Base-by-base conservation (phyloP, 345 rosid species). In the Hypericum perforatum region DNA sequence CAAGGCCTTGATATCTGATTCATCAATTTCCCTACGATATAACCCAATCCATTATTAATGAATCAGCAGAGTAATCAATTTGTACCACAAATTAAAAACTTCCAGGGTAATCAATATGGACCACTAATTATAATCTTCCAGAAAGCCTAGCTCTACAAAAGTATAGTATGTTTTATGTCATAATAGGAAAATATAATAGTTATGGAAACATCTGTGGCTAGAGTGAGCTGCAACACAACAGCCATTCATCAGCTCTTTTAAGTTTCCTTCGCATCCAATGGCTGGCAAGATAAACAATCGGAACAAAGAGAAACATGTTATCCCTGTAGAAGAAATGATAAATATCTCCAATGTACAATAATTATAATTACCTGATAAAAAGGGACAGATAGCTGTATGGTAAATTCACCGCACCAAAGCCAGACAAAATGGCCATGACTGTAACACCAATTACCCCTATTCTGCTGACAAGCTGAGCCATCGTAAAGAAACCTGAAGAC, bases 371-470 rank as follows among this genome's bases (percentile, higher is more conserved):
- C 96, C 98, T 83, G 48, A 92, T 88, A 74, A 92, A 92, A 62
- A 92, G 96, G 6, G 98, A 92, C 58, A 92, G 78, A 70, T 92
- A 92, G 55, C 98, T 92, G 81, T 85, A 85, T 14, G 98, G 98
- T 68, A 92, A 77, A 73, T 92, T 92, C 11, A 92, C 96, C 62
- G 95, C 98, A 58, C 96, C 96, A 78, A 92, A 92, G 52, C 98
- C 98, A 32, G 98, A 85, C 51, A 92, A 74, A 60, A 92, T 84
- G 38, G 98, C 96, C 98, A 88, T 85, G 54, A 92, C 94, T 52
- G 95, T 92, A 45, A 88, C 98, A 43, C 98, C 98, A 74, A 88
- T 76, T 59, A 92, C 98, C 50, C 96, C 98, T 56, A 92, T 92
- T 78, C 95, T 77, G 75, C 98, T 92, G 55, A 92, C 85, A 63